Percentiles rank a stretch among this genome's conserved stretches.
Evolutionary conservation across 1,284 basidiomycete genomes (phyloP).

Genomic region (Salmacisia buchloeana): DNA sequence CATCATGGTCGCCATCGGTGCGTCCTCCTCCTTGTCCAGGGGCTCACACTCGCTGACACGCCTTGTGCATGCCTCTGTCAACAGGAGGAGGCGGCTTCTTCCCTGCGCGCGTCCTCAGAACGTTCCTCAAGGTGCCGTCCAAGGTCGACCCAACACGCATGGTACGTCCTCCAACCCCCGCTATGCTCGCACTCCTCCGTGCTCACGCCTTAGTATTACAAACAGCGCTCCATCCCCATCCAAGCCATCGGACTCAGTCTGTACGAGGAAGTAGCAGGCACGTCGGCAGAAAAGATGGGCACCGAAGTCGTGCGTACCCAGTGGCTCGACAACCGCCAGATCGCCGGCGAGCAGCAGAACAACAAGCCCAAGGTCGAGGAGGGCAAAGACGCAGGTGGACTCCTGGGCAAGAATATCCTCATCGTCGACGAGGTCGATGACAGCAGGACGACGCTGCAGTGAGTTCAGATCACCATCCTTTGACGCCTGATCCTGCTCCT

Average conservation of each 20-base stretch:
- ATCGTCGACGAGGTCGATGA: constrained; percentile 51
- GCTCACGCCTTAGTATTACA: neutral
- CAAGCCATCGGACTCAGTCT: constrained; percentile 48
- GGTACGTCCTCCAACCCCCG: constrained; percentile 16
- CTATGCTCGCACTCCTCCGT: constrained; percentile 7
- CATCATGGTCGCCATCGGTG: constrained; percentile 35
- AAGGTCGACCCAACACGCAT: constrained; percentile 22
- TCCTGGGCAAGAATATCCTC: constrained; percentile 49
- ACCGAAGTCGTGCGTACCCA: constrained; percentile 48
- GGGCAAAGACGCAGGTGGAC: constrained; percentile 38
- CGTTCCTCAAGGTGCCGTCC: constrained; percentile 45
- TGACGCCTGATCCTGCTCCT: neutral
- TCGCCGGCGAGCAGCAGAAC: constrained; percentile 5
- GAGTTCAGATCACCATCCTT: neutral
- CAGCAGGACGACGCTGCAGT: constrained; percentile 46
- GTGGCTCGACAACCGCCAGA: constrained; percentile 44
- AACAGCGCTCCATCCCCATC: constrained; percentile 46
- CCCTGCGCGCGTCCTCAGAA: constrained; percentile 47
- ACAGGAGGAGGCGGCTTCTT: constrained; percentile 44
- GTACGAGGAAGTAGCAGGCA: constrained; percentile 47
- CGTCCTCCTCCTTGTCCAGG: neutral
- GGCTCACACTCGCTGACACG: neutral
- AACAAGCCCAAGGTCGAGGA: constrained; percentile 32
- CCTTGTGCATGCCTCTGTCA: neutral
- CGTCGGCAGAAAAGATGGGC: constrained; percentile 40